Evolutionary conservation across 257 asterid genomes (phyloP).

Genomic region (Solanum dulcamara): DNA sequence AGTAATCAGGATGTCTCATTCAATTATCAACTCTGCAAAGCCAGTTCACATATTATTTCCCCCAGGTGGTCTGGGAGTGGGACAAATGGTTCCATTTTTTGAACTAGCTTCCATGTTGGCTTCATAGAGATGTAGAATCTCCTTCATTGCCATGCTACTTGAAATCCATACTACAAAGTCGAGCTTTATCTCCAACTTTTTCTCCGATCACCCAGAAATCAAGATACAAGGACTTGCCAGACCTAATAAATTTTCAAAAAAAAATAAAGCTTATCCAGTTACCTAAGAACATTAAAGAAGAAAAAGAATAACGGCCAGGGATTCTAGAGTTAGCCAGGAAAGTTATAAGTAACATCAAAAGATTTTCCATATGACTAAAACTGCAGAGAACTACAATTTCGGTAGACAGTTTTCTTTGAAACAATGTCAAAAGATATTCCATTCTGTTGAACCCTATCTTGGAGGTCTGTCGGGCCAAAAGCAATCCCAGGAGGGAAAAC

Average conservation of each 20-base stretch:
- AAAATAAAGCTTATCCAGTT: not conserved
- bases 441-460: constrained; percentile 55
- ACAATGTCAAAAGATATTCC: constrained; percentile 73
- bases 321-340: not conserved
- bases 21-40: not conserved
- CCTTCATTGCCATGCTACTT: constrained; percentile 13
- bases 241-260: not conserved
- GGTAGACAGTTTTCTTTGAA: constrained; percentile 30
- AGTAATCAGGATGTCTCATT: not conserved
- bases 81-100: constrained; percentile 7
- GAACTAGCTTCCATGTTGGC: constrained; percentile 17
- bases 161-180: not conserved
- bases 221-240: not conserved
- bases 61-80: constrained; percentile 17
- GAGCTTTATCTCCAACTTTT: constrained; percentile 1
- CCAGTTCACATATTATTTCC: constrained; percentile 13
- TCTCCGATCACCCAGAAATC: constrained; percentile 7
- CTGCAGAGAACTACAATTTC: not conserved
- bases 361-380: not conserved
- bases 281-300: not conserved
- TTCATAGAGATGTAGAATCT: not conserved
- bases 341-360: not conserved
- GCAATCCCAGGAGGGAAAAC: constrained; percentile 77
- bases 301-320: not conserved
- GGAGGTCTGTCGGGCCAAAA: constrained; percentile 67